These are phyloP conservation scores for Thalassiosira mediterranea DNA, from an alignment of 352 stramenopile genomes.

Conservation along the genomic window DNA sequence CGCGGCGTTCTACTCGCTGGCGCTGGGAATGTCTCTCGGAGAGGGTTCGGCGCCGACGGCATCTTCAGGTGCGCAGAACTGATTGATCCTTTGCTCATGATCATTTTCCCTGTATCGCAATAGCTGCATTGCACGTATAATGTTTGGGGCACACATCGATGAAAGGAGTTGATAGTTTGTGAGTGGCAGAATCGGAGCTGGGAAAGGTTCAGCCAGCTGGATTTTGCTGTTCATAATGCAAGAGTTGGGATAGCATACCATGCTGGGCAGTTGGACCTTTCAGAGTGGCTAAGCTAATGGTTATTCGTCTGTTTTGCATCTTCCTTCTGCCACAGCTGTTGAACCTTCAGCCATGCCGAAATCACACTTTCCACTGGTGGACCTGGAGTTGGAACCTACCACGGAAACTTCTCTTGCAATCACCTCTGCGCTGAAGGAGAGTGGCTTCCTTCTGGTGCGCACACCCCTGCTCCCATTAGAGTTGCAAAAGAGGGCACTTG, in stretches of 20 bases:
- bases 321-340: no score
- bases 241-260: no score
- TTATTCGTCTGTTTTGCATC: background rate
- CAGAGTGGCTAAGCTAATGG: background rate
- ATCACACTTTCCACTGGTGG: conserved; percentile 26
- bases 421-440: conserved; percentile 40
- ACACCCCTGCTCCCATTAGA: conserved; percentile 37
- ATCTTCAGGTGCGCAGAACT: conserved; percentile 19
- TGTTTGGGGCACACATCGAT: no score
- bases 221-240: no score
- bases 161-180: no score
- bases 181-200: no score
- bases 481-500: conserved; percentile 49
- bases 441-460: conserved; percentile 65
- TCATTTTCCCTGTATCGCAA: no score
- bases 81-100: conserved; percentile 7
- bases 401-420: conserved; percentile 10
- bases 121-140: no score
- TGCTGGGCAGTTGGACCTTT: no score
- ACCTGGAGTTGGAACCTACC: conserved; percentile 17
- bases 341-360: background rate
- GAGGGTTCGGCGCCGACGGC: no score
- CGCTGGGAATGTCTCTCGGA: conserved; percentile 34
- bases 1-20: conserved; percentile 42
- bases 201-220: no score